These are phyloP conservation scores for Penicillium subrubescens DNA, from an alignment of 495 filamentous ascomycete genomes.

Conservation along the genomic window DNA sequence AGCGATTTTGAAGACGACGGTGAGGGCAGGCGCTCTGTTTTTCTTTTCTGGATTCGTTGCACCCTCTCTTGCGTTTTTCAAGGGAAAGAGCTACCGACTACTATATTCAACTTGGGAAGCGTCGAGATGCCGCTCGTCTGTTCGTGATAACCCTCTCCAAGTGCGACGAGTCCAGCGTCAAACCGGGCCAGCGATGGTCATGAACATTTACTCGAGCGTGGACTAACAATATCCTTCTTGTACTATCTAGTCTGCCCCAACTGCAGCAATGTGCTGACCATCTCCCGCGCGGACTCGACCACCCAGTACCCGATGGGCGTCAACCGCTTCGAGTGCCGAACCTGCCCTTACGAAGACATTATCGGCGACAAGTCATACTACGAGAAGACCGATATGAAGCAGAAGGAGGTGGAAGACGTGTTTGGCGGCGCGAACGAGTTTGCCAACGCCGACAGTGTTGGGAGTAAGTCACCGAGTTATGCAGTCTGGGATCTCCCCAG, in stretches of 20 bases:
- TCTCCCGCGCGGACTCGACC: conserved; percentile 58
- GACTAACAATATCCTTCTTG: background rate
- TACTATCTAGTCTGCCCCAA: conserved; percentile 77
- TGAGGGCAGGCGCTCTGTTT: background rate
- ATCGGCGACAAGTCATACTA: conserved; percentile 64
- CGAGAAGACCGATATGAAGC: conserved; percentile 70
- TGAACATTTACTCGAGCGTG: conserved; percentile 20
- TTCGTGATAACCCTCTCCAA: conserved; percentile 26
- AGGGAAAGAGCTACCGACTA: background rate
- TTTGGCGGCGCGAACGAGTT: conserved; percentile 85
- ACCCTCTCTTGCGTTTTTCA: background rate
- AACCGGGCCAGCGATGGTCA: background rate
- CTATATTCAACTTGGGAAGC: background rate
- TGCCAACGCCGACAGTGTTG: conserved; percentile 84
- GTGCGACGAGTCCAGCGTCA: background rate
- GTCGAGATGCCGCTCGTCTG: conserved; percentile 47
- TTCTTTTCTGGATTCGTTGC: background rate
- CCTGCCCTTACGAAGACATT: conserved; percentile 82
- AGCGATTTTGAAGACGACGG: background rate
- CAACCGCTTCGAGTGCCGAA: conserved; percentile 87
- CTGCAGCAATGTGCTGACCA: conserved; percentile 85
- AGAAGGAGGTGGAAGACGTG: conserved; percentile 87
- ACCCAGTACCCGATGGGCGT: conserved; percentile 49
- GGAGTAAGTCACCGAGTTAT: conserved; percentile 45
- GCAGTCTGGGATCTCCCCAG: background rate